phyloP scores from a whole-genome alignment of 176 grass and related monocot genomes.

The Metroxylon sagu region DNA sequence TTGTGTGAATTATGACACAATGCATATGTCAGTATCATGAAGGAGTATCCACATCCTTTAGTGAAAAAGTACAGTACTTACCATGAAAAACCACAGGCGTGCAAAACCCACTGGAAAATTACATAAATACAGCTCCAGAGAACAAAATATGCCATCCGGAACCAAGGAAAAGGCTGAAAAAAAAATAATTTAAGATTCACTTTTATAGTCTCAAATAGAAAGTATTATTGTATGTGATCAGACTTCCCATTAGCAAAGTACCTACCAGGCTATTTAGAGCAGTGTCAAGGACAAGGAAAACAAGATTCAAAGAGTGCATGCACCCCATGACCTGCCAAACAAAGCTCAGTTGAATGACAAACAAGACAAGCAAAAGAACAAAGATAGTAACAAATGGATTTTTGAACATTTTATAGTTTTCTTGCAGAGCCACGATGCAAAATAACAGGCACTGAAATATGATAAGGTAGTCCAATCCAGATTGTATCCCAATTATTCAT shows the following conservation, averaged over 20 bases:
- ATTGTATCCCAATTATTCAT: too few species aligned
- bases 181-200: background rate
- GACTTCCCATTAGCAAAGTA: background rate
- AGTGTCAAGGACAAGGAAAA: conserved; percentile 40
- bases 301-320: conserved; percentile 40
- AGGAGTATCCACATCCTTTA: background rate
- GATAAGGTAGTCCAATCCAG: too few species aligned
- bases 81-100: conserved; percentile 48
- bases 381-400: too few species aligned
- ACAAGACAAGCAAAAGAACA: too few species aligned
- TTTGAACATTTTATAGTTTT: too few species aligned
- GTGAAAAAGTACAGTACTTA: conserved; percentile 12
- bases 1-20: background rate
- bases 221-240: conserved; percentile 1
- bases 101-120: conserved; percentile 43
- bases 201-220: background rate
- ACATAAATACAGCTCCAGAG: conserved; percentile 52
- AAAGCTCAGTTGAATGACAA: background rate
- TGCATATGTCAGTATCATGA: background rate
- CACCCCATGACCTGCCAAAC: conserved; percentile 36
- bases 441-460: too few species aligned
- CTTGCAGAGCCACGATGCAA: too few species aligned
- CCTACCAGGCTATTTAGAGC: conserved; percentile 39
- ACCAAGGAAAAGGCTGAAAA: conserved; percentile 44
- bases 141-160: conserved; percentile 45